These are phyloP conservation scores for Sanghuangporus weigelae DNA, from an alignment of 1,284 basidiomycete genomes.

Conservation along the genomic window DNA sequence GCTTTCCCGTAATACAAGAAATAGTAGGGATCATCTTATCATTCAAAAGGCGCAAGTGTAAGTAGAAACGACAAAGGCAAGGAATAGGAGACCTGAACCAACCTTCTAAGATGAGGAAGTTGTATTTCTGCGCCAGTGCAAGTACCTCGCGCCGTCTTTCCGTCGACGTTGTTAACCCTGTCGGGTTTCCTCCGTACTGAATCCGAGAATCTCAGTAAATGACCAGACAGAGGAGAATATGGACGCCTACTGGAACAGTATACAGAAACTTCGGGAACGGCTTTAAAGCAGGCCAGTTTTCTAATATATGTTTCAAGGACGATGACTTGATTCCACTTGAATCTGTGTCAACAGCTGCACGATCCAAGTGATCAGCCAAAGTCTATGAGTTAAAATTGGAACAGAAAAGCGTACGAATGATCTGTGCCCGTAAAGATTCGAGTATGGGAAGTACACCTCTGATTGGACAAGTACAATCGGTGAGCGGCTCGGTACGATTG, in stretches of 20 bases:
- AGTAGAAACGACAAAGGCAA: background rate
- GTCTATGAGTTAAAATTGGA: background rate
- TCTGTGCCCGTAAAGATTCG: slow-evolving; percentile 15
- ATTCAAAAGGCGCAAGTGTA: background rate
- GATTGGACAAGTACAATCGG: background rate
- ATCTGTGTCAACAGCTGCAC: slow-evolving; percentile 78
- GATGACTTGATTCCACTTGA: slow-evolving; percentile 65
- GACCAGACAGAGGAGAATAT: background rate
- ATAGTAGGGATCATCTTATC: slow-evolving; percentile 73
- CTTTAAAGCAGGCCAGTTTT: slow-evolving; percentile 71
- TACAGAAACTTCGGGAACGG: slow-evolving; percentile 81
- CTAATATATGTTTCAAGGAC: slow-evolving; percentile 62
- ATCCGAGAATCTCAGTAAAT: slow-evolving; percentile 1
- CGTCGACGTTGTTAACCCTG: slow-evolving; percentile 69
- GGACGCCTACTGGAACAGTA: slow-evolving; percentile 62
- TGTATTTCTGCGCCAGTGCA: slow-evolving; percentile 65
- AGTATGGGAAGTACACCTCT: slow-evolving; percentile 9
- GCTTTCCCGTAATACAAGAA: slow-evolving; percentile 66
- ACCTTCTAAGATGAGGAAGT: slow-evolving; percentile 86
- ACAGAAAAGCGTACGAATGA: slow-evolving; percentile 8
- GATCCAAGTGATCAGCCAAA: background rate
- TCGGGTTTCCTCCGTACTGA: slow-evolving; percentile 82
- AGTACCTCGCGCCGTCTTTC: slow-evolving; percentile 79
- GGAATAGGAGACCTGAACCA: slow-evolving; percentile 16
- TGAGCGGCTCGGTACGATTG: slow-evolving; percentile 1